A percentile compares a stretch with the other conserved stretches of the same genome.
Evolutionary conservation across 768 basidiomycete genomes (phyloP).

Genomic region (Phylloporus scabripes): DNA sequence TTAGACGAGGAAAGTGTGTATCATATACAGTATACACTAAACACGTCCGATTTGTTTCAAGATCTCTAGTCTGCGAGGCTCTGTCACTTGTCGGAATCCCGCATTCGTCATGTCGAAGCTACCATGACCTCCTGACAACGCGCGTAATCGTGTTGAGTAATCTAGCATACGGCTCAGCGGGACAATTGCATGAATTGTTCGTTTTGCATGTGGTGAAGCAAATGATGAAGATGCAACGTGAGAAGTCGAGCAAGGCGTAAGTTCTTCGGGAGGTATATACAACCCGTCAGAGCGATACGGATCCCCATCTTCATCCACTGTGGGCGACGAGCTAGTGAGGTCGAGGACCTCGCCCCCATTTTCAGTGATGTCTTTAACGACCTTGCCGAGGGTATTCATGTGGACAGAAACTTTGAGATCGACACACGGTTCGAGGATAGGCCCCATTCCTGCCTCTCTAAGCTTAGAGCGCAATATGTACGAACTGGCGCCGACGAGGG

Average conservation of each 20-base stretch:
- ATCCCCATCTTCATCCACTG: constrained; percentile 33
- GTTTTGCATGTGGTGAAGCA: constrained; percentile 41
- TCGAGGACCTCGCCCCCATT: constrained; percentile 75
- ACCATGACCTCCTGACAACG: constrained; percentile 79
- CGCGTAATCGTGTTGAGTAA: constrained; percentile 71
- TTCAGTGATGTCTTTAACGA: constrained; percentile 81
- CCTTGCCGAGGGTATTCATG: constrained; percentile 66
- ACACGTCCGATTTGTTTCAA: constrained; percentile 74
- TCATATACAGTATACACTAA: constrained; percentile 27
- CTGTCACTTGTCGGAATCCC: constrained; percentile 68
- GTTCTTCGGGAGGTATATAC: constrained; percentile 68
- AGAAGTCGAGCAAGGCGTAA: constrained; percentile 63
- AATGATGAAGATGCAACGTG: constrained; percentile 28
- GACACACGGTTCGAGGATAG: constrained; percentile 76
- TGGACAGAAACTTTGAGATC: constrained; percentile 60
- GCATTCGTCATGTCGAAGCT: constrained; percentile 71
- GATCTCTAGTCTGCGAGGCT: constrained; percentile 62
- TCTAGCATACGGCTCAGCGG: constrained; percentile 81
- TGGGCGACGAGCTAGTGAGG: constrained; percentile 39
- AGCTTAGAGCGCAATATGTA: constrained; percentile 59
- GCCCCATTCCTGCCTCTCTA: constrained; percentile 58
- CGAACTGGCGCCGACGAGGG: constrained; percentile 62
- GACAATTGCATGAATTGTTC: constrained; percentile 65
- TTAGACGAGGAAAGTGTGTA: background rate
- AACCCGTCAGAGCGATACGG: constrained; percentile 57